Evolutionary conservation across 2,329 filamentous ascomycete genomes (phyloP), one percentile per base, ranked within the genome.

Genomic region (Teratosphaeria destructans): DNA sequence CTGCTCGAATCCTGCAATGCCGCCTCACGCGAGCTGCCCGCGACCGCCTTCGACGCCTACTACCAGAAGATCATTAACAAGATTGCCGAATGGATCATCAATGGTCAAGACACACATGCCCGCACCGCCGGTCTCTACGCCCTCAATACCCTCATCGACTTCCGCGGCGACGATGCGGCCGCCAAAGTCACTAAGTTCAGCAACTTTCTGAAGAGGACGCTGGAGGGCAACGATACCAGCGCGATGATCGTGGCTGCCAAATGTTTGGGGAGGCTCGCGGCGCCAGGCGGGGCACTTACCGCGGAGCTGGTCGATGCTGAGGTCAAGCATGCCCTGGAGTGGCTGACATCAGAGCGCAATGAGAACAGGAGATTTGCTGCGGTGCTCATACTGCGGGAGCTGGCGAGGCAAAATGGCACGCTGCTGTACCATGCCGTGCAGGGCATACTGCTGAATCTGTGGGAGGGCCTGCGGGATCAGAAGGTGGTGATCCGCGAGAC

Each of bases 271-370:
- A 89, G 92, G 71, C 82, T 99, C 61, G 95, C 93, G 62, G 87
- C 90, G 66, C 94, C 94, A 0, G 94, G 94, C 63, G 94, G 94
- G 61, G 92, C 94, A 35, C 81, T 97, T 64, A 96, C 95, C 53
- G 95, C 93, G 7, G 93, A 97, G 74, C 80, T 99, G 58, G 94
- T 99, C 60, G 94, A 99, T 71, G 93, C 91, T 58, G 93, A 99
- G 75, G 92, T 97, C 62, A 95, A 96, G 74, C 94, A 91, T 19
- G 92, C 95, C 1, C 81, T 99, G 58, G 94, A 99, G 77, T 97
- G 92, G 89, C 83, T 99, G 60, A 93, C 97, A 72, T 92, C 92
- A 55, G 95, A 97, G 72, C 85, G 93, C 65, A 86, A 95, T 67
- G 94, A 99, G 77, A 93, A 93, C 71, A 84, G 93, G 67, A 85